phyloP scores from a whole-genome alignment of 2,329 filamentous ascomycete genomes.

The Alternaria conjuncta region DNA sequence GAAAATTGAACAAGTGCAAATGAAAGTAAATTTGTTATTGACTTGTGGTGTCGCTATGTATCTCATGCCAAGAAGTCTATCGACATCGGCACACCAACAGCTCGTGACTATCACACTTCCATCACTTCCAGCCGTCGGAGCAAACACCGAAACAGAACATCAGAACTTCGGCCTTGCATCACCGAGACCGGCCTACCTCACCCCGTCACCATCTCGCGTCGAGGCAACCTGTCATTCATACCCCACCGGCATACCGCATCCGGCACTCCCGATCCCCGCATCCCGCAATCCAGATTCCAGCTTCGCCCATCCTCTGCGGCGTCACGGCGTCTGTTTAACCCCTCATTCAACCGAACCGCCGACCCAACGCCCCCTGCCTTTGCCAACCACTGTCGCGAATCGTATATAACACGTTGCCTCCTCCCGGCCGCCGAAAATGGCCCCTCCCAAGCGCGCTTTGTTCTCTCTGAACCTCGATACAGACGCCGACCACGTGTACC shows the following conservation, averaged over 20 bases:
- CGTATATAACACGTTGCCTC: slow-evolving; percentile 14
- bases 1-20: neutral
- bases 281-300: slow-evolving; percentile 6
- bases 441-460: slow-evolving; percentile 40
- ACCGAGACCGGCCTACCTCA: slow-evolving; percentile 3
- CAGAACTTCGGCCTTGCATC: slow-evolving; percentile 8
- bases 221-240: slow-evolving; percentile 3
- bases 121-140: slow-evolving; percentile 13
- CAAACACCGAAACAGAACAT: slow-evolving; percentile 15
- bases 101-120: neutral
- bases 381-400: neutral
- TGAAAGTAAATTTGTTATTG: neutral
- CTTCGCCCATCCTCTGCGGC: slow-evolving; percentile 9
- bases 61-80: neutral
- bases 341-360: slow-evolving; percentile 22
- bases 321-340: slow-evolving; percentile 14
- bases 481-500: slow-evolving; percentile 48
- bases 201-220: slow-evolving; percentile 1
- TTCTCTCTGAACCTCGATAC: slow-evolving; percentile 50
- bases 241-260: slow-evolving; percentile 39
- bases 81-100: too few species aligned
- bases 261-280: slow-evolving; percentile 24
- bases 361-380: neutral
- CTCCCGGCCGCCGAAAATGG: slow-evolving; percentile 17
- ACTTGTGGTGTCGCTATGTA: neutral